Evolutionary conservation across 2,329 filamentous ascomycete species (phyloP), one percentile per base, ranked within the genome.

Genomic region (Fusarium agapanthi): DNA sequence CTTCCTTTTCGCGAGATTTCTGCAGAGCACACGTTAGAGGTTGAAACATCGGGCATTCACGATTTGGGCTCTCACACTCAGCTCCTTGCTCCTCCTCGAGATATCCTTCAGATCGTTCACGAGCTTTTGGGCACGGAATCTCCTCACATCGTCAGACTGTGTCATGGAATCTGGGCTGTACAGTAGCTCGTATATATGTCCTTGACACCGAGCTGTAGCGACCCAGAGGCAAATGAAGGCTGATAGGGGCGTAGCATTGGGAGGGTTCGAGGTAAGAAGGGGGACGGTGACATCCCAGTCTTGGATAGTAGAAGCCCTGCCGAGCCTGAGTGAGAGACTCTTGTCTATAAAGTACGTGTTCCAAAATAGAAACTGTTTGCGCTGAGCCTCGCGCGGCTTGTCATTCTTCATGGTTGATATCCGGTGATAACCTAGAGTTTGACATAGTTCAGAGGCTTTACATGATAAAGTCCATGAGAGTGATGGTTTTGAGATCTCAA

Each of bases 291-390:
- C 87, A 66, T 90, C 88, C 78, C 86, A 89, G 72, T 89, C 87
- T 47, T 87, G 88, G 6, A 90, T 84, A 9, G 84, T 83, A 1
- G 88, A 86, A 0, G 87, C 81, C 22, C 83, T 84, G 0, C 89
- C 89, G 8, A 90, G 79, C 6, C 87, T 84, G 7, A 91, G 82
- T 0, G 87, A 87, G 24, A 90, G 79, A 24, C 84, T 84, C 65
- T 88, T 89, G 67, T 90, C 86, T 22, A 90, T 79, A 51, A 86
- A 84, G 70, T 90, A 91, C 0, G 87, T 79, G 41, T 81, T 83
- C 89, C 89, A 91, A 74, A 91, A 91, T 14, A 90, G 75, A 4
- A 83, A 75, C 20, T 71, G 63, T 38, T 78, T 78, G 72, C 69
- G 62, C n/a, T 72, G 62, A 6, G 48, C 57, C 3, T 78, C 69